Percentiles rank a stretch among this genome's conserved stretches.
phyloP scores from a whole-genome alignment of 352 stramenopile species.

The Globisporangium viniferum region DNA sequence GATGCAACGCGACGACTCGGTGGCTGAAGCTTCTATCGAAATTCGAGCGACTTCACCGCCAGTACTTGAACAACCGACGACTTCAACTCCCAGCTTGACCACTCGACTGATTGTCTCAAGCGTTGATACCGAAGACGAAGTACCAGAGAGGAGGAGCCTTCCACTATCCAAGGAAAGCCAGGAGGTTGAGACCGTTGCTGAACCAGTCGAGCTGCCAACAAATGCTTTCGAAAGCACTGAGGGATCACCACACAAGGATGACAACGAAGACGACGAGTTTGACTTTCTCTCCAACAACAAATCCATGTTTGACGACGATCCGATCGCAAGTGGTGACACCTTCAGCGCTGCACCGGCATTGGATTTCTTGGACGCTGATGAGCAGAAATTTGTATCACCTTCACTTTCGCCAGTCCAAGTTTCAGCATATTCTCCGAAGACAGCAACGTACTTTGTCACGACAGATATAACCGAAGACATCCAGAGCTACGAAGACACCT shows the following conservation, averaged over 20 bases:
- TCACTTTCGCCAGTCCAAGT: neutral
- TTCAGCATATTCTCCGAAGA: slow-evolving; percentile 7
- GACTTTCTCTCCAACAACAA: slow-evolving; percentile 31
- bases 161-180: neutral
- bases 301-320: slow-evolving; percentile 11
- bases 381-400: neutral
- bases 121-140: neutral
- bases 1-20: neutral
- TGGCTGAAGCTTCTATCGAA: neutral
- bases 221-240: neutral
- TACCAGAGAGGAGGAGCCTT: neutral
- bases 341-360: neutral
- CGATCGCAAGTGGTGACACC: neutral
- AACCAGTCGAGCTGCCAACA: neutral
- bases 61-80: neutral
- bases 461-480: slow-evolving; percentile 58
- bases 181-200: neutral
- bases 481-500: slow-evolving; percentile 23
- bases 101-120: neutral
- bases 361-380: slow-evolving; percentile 1
- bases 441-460: slow-evolving; percentile 8
- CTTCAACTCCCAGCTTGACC: neutral
- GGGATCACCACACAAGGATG: neutral
- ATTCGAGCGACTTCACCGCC: neutral
- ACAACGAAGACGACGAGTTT: slow-evolving; percentile 23